Percentiles rank a stretch among this genome's conserved stretches.
Conservation (phyloP, 495 filamentous ascomycete species). For the Pseudotulostoma volvatum region DNA sequence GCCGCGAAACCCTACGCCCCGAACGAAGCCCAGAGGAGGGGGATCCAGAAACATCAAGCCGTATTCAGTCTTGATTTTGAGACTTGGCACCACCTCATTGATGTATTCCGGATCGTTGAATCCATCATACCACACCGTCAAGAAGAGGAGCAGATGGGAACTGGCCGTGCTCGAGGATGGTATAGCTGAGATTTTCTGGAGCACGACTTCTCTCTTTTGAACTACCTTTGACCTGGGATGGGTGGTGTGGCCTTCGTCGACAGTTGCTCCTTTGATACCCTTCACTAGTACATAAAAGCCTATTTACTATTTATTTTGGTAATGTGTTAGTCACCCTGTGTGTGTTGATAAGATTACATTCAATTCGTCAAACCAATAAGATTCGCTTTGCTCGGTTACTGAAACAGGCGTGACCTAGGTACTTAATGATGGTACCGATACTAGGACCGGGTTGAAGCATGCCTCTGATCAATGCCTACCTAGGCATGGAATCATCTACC, state of each 20-base stretch:
- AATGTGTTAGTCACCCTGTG: no score
- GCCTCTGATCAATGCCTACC: no score
- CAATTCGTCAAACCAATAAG: no score
- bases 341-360: no score
- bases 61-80: constrained; percentile 72
- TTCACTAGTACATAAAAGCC: no score
- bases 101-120: constrained; percentile 55
- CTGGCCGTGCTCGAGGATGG: constrained; percentile 52
- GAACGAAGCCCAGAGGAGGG: constrained; percentile 29
- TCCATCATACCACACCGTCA: constrained; percentile 74
- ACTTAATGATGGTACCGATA: no score
- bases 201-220: neutral
- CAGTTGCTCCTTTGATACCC: constrained; percentile 8
- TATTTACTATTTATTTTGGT: no score
- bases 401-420: no score
- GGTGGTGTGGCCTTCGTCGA: neutral
- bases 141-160: constrained; percentile 33
- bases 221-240: neutral
- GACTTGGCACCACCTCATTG: constrained; percentile 60
- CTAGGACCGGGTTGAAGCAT: no score
- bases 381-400: no score
- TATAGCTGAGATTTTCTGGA: constrained; percentile 36
- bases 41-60: constrained; percentile 57
- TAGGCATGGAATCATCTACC: no score
- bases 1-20: constrained; percentile 22